Conservation (phyloP, 345 rosid species). For the Passiflora organensis region DNA sequence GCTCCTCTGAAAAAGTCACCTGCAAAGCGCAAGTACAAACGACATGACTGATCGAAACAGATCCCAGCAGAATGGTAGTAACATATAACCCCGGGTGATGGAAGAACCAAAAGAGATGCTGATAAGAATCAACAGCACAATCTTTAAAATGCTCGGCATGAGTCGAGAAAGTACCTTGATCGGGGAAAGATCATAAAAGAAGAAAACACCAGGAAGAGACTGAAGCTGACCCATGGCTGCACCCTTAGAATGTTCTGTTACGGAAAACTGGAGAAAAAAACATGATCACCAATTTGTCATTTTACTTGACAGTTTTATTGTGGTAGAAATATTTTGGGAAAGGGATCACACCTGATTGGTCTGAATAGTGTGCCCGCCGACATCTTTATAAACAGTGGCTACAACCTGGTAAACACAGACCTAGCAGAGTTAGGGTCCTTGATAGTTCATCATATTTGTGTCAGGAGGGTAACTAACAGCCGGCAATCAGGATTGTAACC, state of each 20-base stretch:
- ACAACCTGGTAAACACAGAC: slow-evolving; percentile 57
- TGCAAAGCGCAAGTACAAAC: slow-evolving; percentile 31
- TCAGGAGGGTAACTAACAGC: slow-evolving; percentile 7
- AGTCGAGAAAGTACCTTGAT: slow-evolving; percentile 56
- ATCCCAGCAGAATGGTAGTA: too few relatives aligned
- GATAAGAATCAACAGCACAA: too few relatives aligned
- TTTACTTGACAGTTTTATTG: not conserved
- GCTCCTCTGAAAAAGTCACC: slow-evolving; percentile 82
- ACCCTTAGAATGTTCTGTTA: slow-evolving; percentile 77
- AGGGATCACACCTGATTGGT: slow-evolving; percentile 70
- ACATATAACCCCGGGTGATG: too few relatives aligned
- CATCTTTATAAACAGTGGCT: slow-evolving; percentile 83
- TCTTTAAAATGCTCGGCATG: not conserved
- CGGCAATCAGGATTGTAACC: slow-evolving; percentile 39
- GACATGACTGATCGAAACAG: too few relatives aligned
- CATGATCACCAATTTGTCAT: slow-evolving; percentile 10
- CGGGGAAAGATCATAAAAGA: slow-evolving; percentile 97
- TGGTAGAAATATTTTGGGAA: too few relatives aligned
- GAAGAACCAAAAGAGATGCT: too few relatives aligned
- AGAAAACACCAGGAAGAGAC: slow-evolving; percentile 83
- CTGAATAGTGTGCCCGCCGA: slow-evolving; percentile 68
- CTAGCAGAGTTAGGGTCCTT: not conserved
- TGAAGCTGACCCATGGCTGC: slow-evolving; percentile 60
- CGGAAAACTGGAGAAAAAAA: slow-evolving; percentile 63
- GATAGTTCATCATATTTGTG: not conserved